Base-by-base conservation (phyloP, 371 early-diverging fungal species). In the Lichtheimia corymbifera region DNA sequence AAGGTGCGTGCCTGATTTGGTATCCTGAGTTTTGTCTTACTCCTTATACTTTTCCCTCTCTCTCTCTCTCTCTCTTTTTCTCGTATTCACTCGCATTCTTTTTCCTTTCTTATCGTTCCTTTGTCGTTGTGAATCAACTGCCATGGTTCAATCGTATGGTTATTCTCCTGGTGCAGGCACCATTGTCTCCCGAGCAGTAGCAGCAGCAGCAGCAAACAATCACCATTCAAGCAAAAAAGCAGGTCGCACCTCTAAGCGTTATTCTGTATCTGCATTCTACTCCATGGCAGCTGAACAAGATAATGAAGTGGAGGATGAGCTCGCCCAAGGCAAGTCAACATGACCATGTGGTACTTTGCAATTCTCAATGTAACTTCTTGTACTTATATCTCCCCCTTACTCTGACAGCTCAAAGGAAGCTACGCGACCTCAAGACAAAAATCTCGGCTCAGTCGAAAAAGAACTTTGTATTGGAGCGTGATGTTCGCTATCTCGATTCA, bases 261-360 rank as follows among this genome's bases (percentile, higher is more conserved):
- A 94, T 74, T 95, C 96, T 0, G 90, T 94, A 1, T 91, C 88
- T 7, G 93, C 92, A n/a, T 83, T 95, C 40, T 95, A 93, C 67
- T 95, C 97, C 5, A 95, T 95, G 87, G 96, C 93, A 15, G 93
- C 95, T n/a, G 96, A 95, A 71, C 92, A 95, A 68, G 97, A 97
- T 65, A 90, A 86, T 55, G 96, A 94, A 68, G 93, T 96, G 12
- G 93, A 95, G 70, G 97, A 97, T 82, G 97, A 96, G 64, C 87
- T 97, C 41, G 92, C 96, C 30, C 71, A 73, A 64, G 80, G 80
- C 72, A 67, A 62, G 53, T 55, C 40, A 35, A 35, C 28, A 35
- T 35, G 35, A 35, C 35, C 11, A 6, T n/a, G 35, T 35, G 2
- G 5, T 35, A 5, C 5, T 28, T 7, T 28, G 28, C 28, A 35